Base-by-base conservation (phyloP, 345 rosid species). In the Linum trigynum region DNA sequence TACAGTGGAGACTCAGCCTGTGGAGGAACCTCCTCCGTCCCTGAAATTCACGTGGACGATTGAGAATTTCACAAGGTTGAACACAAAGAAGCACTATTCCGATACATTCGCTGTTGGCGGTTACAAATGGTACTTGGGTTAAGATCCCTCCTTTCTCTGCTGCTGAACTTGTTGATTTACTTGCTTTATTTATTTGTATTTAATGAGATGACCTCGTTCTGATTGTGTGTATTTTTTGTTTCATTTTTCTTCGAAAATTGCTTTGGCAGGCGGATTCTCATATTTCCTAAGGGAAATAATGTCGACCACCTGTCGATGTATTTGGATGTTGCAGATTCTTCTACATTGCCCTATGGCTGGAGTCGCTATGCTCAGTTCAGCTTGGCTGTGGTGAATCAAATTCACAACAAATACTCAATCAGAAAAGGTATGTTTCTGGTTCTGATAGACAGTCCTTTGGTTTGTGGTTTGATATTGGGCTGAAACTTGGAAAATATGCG, bases 211-310 rank as follows among this genome's bases (percentile, higher is more conserved):
- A 7, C 17, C 0, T n/a, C 55, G 23, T 17, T 16, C 15, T 5
- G n/a, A 32, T 53, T 42, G 7, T 10, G 41, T 7, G 35, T 40
- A 5, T 15, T 55, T 6, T 40, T 5, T 23, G 32, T 6, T 35
- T 36, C 10, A 53, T 53, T 42, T 11, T 40, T 57, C 5, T 37
- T 62, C 14, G 17, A 23, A 23, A 23, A 23, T 23, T 23, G 32
- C 32, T 23, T 14, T 41, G 38, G 32, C 37, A 65, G 69, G 75
- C 75, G 65, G 2, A 17, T 65, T 50, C 38, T 51, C 61, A 16
- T 73, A n/a, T 73, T 38, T 39, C 77, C 80, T 5, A 77, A 70
- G 59, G 77, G 77, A 60, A 73, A 67, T 65, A 64, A 38, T 7
- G 60, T 15, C 36, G 74, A 73, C 3, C 5, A 40, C 48, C 61